phyloP scores from a whole-genome alignment of 2,329 filamentous ascomycete genomes.

The Phaeosphaeria sp. region DNA sequence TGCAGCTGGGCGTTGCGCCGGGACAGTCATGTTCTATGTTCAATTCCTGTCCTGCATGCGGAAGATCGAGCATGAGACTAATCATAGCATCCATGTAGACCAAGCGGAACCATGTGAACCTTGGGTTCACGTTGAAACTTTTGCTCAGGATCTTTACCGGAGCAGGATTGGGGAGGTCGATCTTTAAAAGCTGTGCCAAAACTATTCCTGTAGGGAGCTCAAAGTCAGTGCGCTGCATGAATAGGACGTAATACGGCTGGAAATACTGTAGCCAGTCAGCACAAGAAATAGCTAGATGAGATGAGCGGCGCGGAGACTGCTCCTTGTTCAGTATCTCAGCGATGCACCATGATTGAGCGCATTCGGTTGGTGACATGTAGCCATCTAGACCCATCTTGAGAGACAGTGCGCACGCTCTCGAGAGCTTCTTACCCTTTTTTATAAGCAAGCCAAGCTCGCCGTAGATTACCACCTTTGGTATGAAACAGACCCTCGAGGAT shows the following conservation, averaged over 20 bases:
- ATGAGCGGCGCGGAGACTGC: background rate
- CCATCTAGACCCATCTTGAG: background rate
- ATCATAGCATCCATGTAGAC: conserved; percentile 49
- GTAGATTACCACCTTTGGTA: conserved; percentile 49
- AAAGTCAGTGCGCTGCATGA: no score
- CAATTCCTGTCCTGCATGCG: conserved; percentile 38
- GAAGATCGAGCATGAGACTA: conserved; percentile 51
- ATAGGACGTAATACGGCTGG: background rate
- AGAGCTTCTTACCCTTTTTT: conserved; percentile 38
- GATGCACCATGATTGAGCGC: background rate
- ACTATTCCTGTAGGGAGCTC: conserved; percentile 23
- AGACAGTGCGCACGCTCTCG: background rate
- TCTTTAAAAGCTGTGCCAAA: conserved; percentile 51
- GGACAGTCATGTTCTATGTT: conserved; percentile 20
- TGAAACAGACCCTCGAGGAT: conserved; percentile 51
- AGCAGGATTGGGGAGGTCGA: conserved; percentile 37
- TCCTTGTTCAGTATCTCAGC: background rate
- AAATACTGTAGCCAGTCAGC: background rate
- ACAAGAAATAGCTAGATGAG: background rate
- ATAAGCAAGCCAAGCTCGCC: conserved; percentile 47
- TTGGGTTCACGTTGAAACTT: conserved; percentile 18
- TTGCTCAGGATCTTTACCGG: conserved; percentile 8
- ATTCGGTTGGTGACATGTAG: background rate
- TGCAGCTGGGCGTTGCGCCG: conserved; percentile 3
- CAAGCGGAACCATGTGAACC: conserved; percentile 50